A percentile compares a stretch with the other conserved stretches of the same genome.
Conservation (phyloP, 768 basidiomycete genomes). For the Suillus hirtellus region DNA sequence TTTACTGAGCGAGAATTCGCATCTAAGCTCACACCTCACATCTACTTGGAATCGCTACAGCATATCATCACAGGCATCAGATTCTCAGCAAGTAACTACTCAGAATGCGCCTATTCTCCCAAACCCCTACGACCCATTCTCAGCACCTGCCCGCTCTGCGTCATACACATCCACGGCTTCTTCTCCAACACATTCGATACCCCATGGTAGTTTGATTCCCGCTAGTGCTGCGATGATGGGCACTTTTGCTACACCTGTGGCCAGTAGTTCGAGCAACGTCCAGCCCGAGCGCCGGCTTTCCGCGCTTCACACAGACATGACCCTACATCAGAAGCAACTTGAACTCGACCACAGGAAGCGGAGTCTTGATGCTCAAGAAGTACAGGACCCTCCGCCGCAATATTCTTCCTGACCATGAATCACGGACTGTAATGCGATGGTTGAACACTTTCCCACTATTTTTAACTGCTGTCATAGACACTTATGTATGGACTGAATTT, state of each 20-base stretch:
- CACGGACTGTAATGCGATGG: neutral
- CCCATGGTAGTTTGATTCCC: neutral
- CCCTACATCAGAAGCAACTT: constrained; percentile 14
- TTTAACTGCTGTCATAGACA: neutral
- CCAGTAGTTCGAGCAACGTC: constrained; percentile 46
- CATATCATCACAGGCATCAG: constrained; percentile 7
- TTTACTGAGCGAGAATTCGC: constrained; percentile 6
- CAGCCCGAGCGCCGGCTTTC: constrained; percentile 8
- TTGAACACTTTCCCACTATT: neutral
- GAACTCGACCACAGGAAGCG: constrained; percentile 12
- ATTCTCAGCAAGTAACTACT: neutral
- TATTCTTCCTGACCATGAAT: constrained; percentile 7
- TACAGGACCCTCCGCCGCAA: constrained; percentile 15
- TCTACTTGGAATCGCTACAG: constrained; percentile 14
- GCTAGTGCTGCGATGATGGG: neutral
- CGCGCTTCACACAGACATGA: constrained; percentile 13
- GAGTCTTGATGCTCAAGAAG: constrained; percentile 13
- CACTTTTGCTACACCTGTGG: constrained; percentile 86
- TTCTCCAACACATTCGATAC: neutral
- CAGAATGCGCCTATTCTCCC: constrained; percentile 5
- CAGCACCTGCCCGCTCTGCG: constrained; percentile 8
- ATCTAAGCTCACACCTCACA: neutral
- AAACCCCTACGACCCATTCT: constrained; percentile 15
- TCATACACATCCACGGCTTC: constrained; percentile 4
- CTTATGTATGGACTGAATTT: neutral